Evolutionary conservation across 495 filamentous ascomycete genomes (phyloP), one percentile per base, ranked within the genome.

Genomic region (Mycothermus thermophilus): DNA sequence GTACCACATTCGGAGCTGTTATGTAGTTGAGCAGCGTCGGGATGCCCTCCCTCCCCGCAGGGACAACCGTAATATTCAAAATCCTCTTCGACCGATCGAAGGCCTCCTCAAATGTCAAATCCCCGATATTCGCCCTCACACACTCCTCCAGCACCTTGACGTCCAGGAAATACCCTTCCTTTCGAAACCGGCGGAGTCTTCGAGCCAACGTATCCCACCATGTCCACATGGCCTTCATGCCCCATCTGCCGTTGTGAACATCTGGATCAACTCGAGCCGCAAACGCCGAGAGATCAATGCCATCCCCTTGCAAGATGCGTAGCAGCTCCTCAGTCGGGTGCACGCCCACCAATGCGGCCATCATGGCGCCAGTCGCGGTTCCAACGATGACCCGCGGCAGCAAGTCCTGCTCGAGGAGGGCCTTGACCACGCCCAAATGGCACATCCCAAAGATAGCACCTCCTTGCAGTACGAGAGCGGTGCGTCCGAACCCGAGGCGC

Each of bases 101-200:
- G 2, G 88, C 88, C 55, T 95, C 88, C 59, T 94, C 83, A 45
- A 96, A 96, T 0, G 87, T 96, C 14, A 94, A 50, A 44, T 93
- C 81, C 6, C 84, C 87, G 3, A 94, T 74, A 46, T 94, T 93
- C 8, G 75, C 73, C 18, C 79, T 68, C 2, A 94, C 81, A 47
- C 83, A 90, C 34, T 88, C 75, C 50, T 93, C 86, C 28, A 96
- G 57, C 14, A 92, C 73, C 31, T 70, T 73, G 3, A 79, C 72
- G 55, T 95, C 84, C 26, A 93, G 66, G 43, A 94, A 81, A 48
- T 92, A 78, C 2, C 88, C 88, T 41, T 83, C 77, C 22, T 57
- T 58, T 30, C 77, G 48, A 37, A 84, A 85, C 33, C 84, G 66
- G 30, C 55, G 60, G 11, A 82, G 42, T 30, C 81, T 71, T 20